phyloP scores from a whole-genome alignment of 306 rosid genomes.

The Corylus heterophylla region DNA sequence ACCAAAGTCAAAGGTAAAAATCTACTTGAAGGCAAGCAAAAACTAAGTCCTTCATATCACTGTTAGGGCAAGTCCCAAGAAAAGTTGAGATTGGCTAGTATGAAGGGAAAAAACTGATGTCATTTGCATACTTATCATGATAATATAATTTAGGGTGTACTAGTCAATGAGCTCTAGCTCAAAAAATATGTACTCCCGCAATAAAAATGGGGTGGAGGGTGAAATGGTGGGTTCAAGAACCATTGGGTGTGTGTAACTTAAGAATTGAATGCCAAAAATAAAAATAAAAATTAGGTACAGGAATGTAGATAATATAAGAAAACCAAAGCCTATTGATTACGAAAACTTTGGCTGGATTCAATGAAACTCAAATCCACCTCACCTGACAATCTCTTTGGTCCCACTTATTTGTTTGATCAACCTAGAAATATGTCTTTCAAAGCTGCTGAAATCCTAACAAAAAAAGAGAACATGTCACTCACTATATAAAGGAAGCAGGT shows the following conservation, averaged over 20 bases:
- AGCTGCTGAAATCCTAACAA: conserved; percentile 57
- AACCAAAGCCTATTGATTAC: not conserved
- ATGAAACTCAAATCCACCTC: conserved; percentile 26
- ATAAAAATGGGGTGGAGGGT: not conserved
- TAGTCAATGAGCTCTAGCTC: not conserved
- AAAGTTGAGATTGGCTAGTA: not conserved
- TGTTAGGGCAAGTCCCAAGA: not conserved
- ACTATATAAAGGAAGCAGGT: conserved; percentile 21
- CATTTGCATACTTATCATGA: not conserved
- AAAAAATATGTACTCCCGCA: not conserved
- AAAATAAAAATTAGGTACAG: not conserved
- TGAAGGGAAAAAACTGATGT: not conserved
- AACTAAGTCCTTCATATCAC: not conserved
- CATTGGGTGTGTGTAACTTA: not conserved
- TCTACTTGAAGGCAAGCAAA: not conserved
- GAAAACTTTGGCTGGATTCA: not conserved
- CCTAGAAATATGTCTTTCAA: conserved; percentile 64
- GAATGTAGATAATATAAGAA: not conserved
- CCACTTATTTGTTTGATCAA: conserved; percentile 67
- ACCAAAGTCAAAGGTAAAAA: not conserved
- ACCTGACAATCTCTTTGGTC: conserved; percentile 74
- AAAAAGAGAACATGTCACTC: conserved; percentile 17
- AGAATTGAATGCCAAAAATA: not conserved
- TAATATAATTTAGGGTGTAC: not conserved
- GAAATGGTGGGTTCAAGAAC: not conserved